phyloP scores from a whole-genome alignment of 2,329 filamentous ascomycete species.

The Colletotrichum lentis region DNA sequence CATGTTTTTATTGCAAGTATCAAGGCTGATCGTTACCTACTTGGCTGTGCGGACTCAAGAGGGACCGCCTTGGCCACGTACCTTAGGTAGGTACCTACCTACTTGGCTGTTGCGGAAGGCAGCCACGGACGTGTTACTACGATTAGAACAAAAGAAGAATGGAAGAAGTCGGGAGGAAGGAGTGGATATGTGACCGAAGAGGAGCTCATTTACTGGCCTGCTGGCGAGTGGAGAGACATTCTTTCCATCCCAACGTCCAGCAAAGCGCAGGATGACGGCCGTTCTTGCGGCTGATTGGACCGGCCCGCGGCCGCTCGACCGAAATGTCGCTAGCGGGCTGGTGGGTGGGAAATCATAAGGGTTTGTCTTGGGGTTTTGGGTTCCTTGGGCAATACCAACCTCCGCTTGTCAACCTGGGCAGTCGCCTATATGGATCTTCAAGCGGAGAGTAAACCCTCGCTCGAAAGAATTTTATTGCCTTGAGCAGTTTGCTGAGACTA shows the following conservation, averaged over 20 bases:
- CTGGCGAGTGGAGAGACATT: neutral
- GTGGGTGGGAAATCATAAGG: neutral
- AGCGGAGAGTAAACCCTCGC: neutral
- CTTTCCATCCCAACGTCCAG: neutral
- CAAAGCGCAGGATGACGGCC: slow-evolving; percentile 15
- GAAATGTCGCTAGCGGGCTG: neutral
- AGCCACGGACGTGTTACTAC: neutral
- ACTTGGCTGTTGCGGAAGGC: neutral
- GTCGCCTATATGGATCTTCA: neutral
- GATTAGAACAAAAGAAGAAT: neutral
- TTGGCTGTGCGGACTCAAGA: neutral
- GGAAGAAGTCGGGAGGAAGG: slow-evolving; percentile 4
- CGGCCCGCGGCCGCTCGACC: neutral
- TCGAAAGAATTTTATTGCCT: too few species aligned
- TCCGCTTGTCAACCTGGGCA: neutral
- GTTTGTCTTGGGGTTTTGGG: neutral
- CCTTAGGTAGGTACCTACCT: too few species aligned
- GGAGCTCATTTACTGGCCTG: neutral
- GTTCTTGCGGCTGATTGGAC: slow-evolving; percentile 23
- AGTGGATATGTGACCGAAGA: slow-evolving; percentile 12
- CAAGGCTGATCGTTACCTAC: neutral
- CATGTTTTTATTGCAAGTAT: neutral
- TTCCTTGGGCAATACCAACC: neutral
- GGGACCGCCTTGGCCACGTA: too few species aligned
- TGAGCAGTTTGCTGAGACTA: too few species aligned